Conservation (phyloP, 129 eudicot genomes). For the Lonicera japonica region DNA sequence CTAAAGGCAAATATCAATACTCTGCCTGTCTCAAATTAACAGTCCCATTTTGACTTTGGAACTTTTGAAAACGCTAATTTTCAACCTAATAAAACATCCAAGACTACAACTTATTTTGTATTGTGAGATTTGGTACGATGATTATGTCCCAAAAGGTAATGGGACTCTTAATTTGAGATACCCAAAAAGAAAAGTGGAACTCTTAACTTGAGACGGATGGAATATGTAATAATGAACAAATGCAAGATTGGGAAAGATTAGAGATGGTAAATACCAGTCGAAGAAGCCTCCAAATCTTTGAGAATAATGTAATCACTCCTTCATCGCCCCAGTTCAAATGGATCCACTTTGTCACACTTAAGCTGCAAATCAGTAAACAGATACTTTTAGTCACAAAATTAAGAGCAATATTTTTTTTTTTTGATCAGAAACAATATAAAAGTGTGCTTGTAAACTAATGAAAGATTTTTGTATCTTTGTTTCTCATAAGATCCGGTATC, state of each 20-base stretch:
- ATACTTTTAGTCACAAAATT: not conserved
- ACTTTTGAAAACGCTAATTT: no score
- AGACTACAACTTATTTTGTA: no score
- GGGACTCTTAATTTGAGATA: no score
- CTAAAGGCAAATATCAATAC: not conserved
- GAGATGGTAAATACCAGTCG: constrained; percentile 43
- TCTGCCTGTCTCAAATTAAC: no score
- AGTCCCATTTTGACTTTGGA: not conserved
- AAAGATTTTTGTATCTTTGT: not conserved
- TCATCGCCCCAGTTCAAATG: constrained; percentile 98
- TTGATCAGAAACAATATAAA: no score
- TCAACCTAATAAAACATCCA: no score
- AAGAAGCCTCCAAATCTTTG: constrained; percentile 80
- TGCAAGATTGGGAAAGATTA: not conserved
- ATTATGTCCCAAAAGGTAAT: no score
- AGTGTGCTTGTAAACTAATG: no score
- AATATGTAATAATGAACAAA: not conserved
- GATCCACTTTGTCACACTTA: constrained; percentile 88
- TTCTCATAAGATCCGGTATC: not conserved
- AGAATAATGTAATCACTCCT: constrained; percentile 65
- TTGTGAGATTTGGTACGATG: no score
- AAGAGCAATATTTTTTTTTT: not conserved
- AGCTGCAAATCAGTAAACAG: constrained; percentile 40
- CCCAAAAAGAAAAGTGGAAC: no score
- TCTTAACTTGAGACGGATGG: no score